These are phyloP conservation scores for Solanum gandarillasii DNA, from an alignment of 257 asterid genomes.

Conservation along the genomic window DNA sequence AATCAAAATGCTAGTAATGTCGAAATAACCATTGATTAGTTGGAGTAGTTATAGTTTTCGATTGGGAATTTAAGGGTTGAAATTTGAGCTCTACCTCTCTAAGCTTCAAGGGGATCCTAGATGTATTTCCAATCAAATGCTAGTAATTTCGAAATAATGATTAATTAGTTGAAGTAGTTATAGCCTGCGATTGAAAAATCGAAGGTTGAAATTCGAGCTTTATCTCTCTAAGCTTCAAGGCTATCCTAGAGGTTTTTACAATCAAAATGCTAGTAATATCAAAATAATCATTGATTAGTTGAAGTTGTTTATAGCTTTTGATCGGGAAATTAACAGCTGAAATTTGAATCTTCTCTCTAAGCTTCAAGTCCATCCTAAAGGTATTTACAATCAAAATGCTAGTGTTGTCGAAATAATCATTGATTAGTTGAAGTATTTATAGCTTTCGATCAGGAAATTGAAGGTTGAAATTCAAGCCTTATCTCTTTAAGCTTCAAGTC, in stretches of 20 bases:
- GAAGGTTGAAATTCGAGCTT: neutral
- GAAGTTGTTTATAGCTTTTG: neutral
- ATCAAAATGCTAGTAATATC: neutral
- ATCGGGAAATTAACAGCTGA: neutral
- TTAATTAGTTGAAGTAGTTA: neutral
- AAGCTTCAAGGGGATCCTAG: neutral
- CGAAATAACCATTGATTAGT: neutral
- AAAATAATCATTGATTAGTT: neutral
- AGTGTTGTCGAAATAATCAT: neutral
- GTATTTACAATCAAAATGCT: neutral
- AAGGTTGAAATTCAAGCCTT: neutral
- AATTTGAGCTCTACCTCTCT: constrained; percentile 5
- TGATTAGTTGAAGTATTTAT: neutral
- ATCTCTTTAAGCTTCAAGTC: neutral
- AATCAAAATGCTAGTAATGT: neutral
- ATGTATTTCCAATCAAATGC: neutral
- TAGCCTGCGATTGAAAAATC: neutral
- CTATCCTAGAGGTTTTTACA: neutral
- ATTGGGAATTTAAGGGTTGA: neutral
- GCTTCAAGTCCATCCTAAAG: neutral
- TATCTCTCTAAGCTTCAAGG: constrained; percentile 3
- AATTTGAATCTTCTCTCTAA: neutral
- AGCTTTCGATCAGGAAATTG: neutral
- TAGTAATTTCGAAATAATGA: neutral
- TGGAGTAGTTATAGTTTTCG: neutral